Conservation (phyloP, 2,329 filamentous ascomycete genomes). For the Beauveria varroae region DNA sequence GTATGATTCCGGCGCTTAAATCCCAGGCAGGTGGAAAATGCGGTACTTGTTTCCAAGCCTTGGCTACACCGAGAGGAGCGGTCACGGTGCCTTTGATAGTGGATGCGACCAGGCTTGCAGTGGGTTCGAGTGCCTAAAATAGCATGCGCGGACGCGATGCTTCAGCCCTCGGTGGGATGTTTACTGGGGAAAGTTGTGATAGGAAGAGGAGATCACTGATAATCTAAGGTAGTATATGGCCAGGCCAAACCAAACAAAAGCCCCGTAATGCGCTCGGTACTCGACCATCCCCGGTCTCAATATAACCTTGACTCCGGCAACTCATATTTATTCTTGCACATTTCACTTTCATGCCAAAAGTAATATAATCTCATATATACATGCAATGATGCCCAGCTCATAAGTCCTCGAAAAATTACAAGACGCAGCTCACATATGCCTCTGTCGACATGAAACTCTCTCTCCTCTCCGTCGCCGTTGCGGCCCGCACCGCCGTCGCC, state of each 20-base stretch:
- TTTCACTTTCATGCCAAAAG: too few species aligned
- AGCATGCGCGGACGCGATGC: not conserved
- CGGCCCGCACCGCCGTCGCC: not conserved
- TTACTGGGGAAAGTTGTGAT: not conserved
- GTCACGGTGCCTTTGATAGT: not conserved
- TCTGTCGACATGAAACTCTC: not conserved
- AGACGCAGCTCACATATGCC: not conserved
- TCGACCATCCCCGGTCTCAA: too few species aligned
- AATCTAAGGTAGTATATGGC: too few species aligned
- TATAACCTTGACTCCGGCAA: too few species aligned
- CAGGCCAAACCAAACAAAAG: too few species aligned
- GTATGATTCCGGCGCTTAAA: not conserved
- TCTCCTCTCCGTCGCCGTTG: not conserved
- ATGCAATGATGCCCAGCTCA: not conserved
- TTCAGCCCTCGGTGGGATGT: not conserved
- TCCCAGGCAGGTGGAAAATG: not conserved
- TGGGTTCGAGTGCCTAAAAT: not conserved
- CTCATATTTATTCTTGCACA: not conserved
- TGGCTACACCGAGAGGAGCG: not conserved
- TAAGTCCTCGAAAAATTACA: not conserved
- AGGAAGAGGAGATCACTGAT: too few species aligned
- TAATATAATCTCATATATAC: too few species aligned
- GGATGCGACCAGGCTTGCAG: not conserved
- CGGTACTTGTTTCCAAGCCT: not conserved
- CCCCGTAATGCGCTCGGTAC: not conserved